phyloP scores from a whole-genome alignment of 2,329 filamentous ascomycete genomes.

The Bipolaris gigantea region DNA sequence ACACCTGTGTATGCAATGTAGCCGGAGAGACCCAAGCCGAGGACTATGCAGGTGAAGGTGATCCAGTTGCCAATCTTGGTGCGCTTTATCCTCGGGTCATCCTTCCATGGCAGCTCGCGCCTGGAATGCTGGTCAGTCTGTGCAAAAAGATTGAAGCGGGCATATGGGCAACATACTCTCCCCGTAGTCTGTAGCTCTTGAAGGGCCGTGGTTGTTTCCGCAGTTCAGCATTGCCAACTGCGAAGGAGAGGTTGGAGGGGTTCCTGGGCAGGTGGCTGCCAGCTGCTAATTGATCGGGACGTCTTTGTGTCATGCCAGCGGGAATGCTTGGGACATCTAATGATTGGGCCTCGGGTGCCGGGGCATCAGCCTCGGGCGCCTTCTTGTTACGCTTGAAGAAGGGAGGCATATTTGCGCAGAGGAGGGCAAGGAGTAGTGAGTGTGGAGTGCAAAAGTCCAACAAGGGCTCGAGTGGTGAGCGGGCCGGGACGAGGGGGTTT shows the following conservation, averaged over 20 bases:
- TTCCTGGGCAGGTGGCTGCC: slow-evolving; percentile 5
- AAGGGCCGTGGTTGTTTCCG: slow-evolving; percentile 25
- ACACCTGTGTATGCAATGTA: slow-evolving; percentile 27
- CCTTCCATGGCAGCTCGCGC: slow-evolving; percentile 28
- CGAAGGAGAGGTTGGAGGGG: slow-evolving; percentile 9
- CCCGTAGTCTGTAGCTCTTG: slow-evolving; percentile 27
- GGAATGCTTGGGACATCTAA: slow-evolving; percentile 9
- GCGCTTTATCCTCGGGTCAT: slow-evolving; percentile 24
- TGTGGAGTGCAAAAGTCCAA: neutral
- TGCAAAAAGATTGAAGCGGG: neutral
- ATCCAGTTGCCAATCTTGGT: slow-evolving; percentile 30
- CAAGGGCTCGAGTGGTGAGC: neutral
- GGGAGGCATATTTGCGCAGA: slow-evolving; percentile 6
- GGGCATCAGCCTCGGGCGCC: slow-evolving; percentile 1
- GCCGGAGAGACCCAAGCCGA: slow-evolving; percentile 18
- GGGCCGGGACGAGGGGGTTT: slow-evolving; percentile 10
- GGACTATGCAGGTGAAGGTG: slow-evolving; percentile 15
- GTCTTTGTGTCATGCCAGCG: slow-evolving; percentile 9
- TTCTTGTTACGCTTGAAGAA: slow-evolving; percentile 14
- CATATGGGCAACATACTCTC: slow-evolving; percentile 19
- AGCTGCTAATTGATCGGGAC: neutral
- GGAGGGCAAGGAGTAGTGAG: neutral
- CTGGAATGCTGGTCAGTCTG: slow-evolving; percentile 7
- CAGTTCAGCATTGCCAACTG: slow-evolving; percentile 3
- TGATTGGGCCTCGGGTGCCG: slow-evolving; percentile 2